A percentile compares a stretch with the other conserved stretches of the same genome.
Evolutionary conservation across 2,329 filamentous ascomycete genomes (phyloP).

Genomic region (Lasiodiplodia theobromae): DNA sequence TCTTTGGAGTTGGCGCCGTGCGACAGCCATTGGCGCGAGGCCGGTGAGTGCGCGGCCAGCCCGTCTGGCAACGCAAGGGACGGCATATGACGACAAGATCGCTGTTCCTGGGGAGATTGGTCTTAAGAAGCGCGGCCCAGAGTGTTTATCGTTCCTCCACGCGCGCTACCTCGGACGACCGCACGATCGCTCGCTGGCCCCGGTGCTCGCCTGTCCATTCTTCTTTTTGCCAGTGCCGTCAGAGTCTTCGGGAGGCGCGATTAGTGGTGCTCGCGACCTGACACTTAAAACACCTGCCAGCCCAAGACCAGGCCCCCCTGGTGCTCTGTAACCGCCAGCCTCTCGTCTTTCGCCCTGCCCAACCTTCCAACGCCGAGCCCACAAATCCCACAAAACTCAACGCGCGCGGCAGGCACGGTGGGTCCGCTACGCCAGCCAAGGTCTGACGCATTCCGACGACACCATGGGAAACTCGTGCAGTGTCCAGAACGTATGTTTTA

Average conservation of each 20-base stretch:
- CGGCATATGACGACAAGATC: slow-evolving; percentile 20
- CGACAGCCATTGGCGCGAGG: slow-evolving; percentile 4
- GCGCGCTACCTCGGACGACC: slow-evolving; percentile 3
- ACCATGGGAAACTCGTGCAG: slow-evolving; percentile 19
- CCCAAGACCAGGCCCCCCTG: slow-evolving; percentile 7
- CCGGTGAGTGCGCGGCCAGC: slow-evolving; percentile 5
- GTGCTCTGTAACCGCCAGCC: slow-evolving; percentile 1
- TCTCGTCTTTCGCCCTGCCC: neutral
- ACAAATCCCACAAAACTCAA: slow-evolving; percentile 14
- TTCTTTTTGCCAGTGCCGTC: slow-evolving; percentile 18
- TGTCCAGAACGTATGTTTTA: slow-evolving; percentile 3
- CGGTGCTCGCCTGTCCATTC: slow-evolving; percentile 3
- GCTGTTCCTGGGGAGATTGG: slow-evolving; percentile 5
- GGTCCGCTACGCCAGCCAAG: slow-evolving; percentile 1
- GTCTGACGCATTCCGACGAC: neutral
- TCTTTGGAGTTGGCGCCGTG: neutral
- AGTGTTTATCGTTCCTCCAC: slow-evolving; percentile 25
- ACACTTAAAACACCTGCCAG: slow-evolving; percentile 22
- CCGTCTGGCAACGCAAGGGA: slow-evolving; percentile 19
- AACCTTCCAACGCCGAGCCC: slow-evolving; percentile 7
- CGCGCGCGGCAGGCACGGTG: slow-evolving; percentile 16
- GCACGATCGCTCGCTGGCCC: slow-evolving; percentile 14
- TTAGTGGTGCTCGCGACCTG: slow-evolving; percentile 17
- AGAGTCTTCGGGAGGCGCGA: slow-evolving; percentile 15
- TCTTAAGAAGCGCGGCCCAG: slow-evolving; percentile 10